phyloP scores from a whole-genome alignment of 495 filamentous ascomycete genomes.

The Gamarada debralockiae region DNA sequence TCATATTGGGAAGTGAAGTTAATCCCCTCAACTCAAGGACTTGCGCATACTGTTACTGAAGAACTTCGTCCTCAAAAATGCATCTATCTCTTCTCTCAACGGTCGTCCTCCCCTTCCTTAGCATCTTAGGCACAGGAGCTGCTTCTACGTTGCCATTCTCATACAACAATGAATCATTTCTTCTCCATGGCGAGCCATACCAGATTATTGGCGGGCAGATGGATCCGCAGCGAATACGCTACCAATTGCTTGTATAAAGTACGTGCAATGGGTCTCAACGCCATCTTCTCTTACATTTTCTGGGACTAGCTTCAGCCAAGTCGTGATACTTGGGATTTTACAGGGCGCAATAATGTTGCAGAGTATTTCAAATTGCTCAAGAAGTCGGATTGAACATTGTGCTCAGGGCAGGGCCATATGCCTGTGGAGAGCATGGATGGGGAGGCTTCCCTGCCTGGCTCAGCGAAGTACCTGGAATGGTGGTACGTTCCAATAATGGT shows the following conservation, averaged over 20 bases:
- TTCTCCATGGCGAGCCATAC: slow-evolving; percentile 37
- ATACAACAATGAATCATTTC: slow-evolving; percentile 25
- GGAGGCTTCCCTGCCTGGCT: slow-evolving; percentile 45
- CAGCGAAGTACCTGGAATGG: slow-evolving; percentile 32
- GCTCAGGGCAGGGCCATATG: slow-evolving; percentile 42
- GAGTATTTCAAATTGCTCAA: slow-evolving; percentile 36
- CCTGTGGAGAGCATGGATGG: slow-evolving; percentile 47
- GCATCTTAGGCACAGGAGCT: background rate
- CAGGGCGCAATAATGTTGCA: slow-evolving; percentile 35
- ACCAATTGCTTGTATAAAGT: slow-evolving; percentile 35
- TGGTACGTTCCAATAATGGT: slow-evolving; percentile 33
- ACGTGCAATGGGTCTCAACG: slow-evolving; percentile 42
- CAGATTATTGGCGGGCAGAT: slow-evolving; percentile 47
- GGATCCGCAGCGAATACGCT: slow-evolving; percentile 44
- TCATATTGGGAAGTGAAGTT: no score
- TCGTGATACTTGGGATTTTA: slow-evolving; percentile 29
- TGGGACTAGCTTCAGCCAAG: slow-evolving; percentile 42
- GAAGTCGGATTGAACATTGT: slow-evolving; percentile 38
- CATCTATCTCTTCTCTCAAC: background rate
- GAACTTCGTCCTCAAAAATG: background rate
- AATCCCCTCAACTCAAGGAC: no score
- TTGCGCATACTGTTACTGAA: no score
- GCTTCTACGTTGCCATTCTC: background rate
- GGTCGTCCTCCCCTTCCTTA: background rate
- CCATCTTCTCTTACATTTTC: slow-evolving; percentile 44